These are phyloP conservation scores for Stereocaulon alpinum DNA, from an alignment of 495 filamentous ascomycete genomes.

Conservation along the genomic window DNA sequence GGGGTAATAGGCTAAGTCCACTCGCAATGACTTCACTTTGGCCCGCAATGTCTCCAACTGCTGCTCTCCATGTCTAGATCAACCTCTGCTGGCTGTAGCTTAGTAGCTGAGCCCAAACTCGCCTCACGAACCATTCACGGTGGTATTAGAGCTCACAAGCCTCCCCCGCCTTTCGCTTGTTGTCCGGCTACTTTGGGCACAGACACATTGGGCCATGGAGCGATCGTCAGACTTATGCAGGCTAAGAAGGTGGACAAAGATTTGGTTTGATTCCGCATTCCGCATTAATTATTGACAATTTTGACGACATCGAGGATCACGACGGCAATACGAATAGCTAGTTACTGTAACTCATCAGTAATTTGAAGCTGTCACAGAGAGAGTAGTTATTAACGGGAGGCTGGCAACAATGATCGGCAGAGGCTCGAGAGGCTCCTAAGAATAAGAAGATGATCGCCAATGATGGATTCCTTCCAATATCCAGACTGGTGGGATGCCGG, in stretches of 20 bases:
- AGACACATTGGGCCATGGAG: constrained; percentile 5
- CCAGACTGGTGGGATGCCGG: constrained; percentile 10
- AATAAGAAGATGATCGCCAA: neutral
- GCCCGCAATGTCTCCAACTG: too few relatives aligned
- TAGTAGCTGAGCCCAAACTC: neutral
- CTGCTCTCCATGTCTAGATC: too few relatives aligned
- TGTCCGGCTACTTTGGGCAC: neutral
- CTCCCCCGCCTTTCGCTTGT: neutral
- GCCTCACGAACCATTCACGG: neutral
- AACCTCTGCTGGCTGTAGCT: too few relatives aligned
- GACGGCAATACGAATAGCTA: neutral
- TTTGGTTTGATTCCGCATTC: neutral
- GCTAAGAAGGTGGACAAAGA: neutral
- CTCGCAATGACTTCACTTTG: too few relatives aligned
- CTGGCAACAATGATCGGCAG: neutral
- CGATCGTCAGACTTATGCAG: constrained; percentile 4
- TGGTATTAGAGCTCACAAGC: neutral
- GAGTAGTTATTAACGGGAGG: neutral
- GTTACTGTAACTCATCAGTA: neutral
- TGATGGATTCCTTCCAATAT: constrained; percentile 3
- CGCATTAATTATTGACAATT: too few relatives aligned
- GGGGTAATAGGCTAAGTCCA: too few relatives aligned
- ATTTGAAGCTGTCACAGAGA: neutral
- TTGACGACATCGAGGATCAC: neutral
- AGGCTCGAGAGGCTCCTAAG: neutral